Base-by-base conservation (phyloP, 169 alveolate genomes). In the Plasmodium gonderi region DNA sequence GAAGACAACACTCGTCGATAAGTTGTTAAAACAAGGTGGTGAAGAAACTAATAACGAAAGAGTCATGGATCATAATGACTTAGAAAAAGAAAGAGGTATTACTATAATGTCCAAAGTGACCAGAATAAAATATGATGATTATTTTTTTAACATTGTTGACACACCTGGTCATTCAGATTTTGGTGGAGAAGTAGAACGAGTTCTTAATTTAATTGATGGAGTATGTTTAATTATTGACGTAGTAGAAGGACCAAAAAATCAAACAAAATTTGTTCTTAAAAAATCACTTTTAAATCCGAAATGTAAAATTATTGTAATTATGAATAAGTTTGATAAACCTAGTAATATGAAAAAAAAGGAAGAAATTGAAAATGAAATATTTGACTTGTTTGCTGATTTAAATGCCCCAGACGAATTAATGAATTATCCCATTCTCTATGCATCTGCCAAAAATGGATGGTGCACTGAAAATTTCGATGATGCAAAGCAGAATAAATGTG, bases 121-220 rank as follows among this genome's bases (percentile, higher is more conserved):
- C 2, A 95, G 99, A 14, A 96, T 98, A 36, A 96, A 96, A 64
- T 97, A 95, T 94, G 97, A 97, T 40, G 99, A 98, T 72, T 81
- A 89, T 51, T 93, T 91, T 90, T 91, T 96, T 87, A 95, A 95
- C 91, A 96, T 97, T 51, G 97, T 97, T 12, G 98, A 97, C 90
- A 97, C 97, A 54, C 99, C 97, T 42, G 99, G 99, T 29, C 99
- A 98, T 95, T 97, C 99, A 14, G 99, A 99, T 94, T 99, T 98
- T 92, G 99, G 99, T 17, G 99, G 99, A 26, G 99, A 99, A 91
- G 99, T 99, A 11, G 99, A 98, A 91, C 95, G 99, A 40, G 98
- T 98, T 78, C 95, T 99, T 96, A 92, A 96, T 90, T 97, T 99
- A 96, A 99, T 98, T 29, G 99, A 99, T 94, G 99, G 99, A 44